Evolutionary conservation across 768 basidiomycete species (phyloP), one percentile per base, ranked within the genome.

Genomic region (Mycena latifolia): DNA sequence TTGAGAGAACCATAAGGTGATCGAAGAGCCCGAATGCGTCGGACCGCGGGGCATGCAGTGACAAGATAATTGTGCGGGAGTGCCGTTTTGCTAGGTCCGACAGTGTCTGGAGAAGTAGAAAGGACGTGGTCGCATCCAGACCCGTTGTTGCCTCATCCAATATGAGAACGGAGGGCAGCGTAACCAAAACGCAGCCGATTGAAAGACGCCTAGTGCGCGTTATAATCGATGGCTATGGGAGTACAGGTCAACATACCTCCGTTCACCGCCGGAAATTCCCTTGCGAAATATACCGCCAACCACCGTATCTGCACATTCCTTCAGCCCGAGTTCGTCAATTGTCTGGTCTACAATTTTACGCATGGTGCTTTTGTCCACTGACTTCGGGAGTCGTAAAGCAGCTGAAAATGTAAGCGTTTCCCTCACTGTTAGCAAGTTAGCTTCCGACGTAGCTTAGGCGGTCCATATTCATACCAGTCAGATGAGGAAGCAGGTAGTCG

Each of bases 191-290:
- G 65, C 80, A 81, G 5, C 83, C 85, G 50, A 85, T 83, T 2
- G 78, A 74, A 2, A 81, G 72, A n/a, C 78, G 74, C 47, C 82
- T 72, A 37, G 22, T 14, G 24, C 14, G 47, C 20, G n/a, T n/a
- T n/a, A n/a, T n/a, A n/a, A n/a, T n/a, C 15, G 7, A 17, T 39
- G 37, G n/a, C n/a, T 39, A 17, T 39, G 37, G 28, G 2, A n/a
- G 18, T 43, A 11, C 15, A 43, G 6, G 10, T 20, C 4, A 17
- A 48, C 65, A 25, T 54, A 71, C 69, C 81, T 77, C 28, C 69
- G 65, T 69, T 86, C 84, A 4, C 85, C 85, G 6, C 85, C 85
- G 8, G 80, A 82, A 63, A 85, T 83, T n/a, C 85, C 85, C 54
- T 83, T 83, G 27, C 78, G 69, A 28, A 68, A 67, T 0, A 77